Base-by-base conservation (phyloP, 495 filamentous ascomycete genomes). In the Aspergillus nanangensis region DNA sequence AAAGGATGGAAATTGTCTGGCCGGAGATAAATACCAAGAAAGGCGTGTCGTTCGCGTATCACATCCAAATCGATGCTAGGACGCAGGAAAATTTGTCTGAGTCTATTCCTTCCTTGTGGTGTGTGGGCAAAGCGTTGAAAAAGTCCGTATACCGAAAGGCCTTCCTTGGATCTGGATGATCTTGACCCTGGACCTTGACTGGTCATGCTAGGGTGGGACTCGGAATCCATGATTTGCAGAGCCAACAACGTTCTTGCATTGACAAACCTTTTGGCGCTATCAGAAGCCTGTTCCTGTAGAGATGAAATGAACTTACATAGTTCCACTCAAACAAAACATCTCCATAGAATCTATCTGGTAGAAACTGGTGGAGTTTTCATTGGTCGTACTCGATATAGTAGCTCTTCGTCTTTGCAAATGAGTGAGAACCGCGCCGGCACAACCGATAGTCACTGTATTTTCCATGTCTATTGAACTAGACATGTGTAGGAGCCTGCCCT, bases 101-200 rank as follows among this genome's bases (percentile, higher is more conserved):
- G 74, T 38, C 77, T 79, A 19, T 70, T 61, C 54, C 83, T 88
- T 2, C 94, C 93, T 53, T 96, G 88, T 5, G 88, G 82, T 2
- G 88, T 95, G 24, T 76, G 79, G 33, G 94, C 86, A 47, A 92
- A 71, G 31, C 84, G 75, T 34, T 84, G 79, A 49, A 94, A 90
- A 10, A 94, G 71, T 3, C 90, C 93, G 51, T 86, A 94, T 1
- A 98, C 65, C 2, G 91, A 96, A n/a, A 96, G 76, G 7, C 82
- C 85, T 61, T 96, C 90, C 60, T 96, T 96, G 0, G 83, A 79
- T 11, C 83, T 84, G 0, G 84, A 83, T 7, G 76, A 73, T 5
- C 77, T 81, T 50, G 67, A 81, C 9, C 75, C 80, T 10, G 86
- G 83, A 1, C 87, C 88, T 63, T 90, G 87, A 56, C 84, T 87